These are phyloP conservation scores for Jaltomata sinuosa DNA, from an alignment of 257 asterid genomes.

Conservation along the genomic window DNA sequence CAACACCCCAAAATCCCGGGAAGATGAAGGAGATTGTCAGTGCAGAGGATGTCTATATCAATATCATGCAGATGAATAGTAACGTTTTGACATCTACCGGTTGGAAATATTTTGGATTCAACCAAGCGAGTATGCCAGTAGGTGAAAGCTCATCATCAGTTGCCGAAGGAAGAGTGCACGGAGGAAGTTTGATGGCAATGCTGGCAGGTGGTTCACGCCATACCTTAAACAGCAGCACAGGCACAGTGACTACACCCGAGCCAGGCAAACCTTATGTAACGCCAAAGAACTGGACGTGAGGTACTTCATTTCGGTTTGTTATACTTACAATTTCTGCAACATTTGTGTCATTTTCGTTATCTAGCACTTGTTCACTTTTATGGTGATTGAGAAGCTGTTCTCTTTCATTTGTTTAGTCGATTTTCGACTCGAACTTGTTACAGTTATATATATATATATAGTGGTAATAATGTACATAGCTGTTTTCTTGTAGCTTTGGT, in stretches of 20 bases:
- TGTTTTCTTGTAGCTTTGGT: not conserved
- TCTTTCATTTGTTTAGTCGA: not conserved
- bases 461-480: not conserved
- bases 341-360: not conserved
- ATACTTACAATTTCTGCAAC: not conserved
- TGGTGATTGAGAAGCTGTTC: not conserved
- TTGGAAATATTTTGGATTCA: slow-evolving; percentile 18
- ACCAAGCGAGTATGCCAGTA: slow-evolving; percentile 15
- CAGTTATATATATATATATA: not conserved
- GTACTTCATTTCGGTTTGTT: not conserved
- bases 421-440: not conserved
- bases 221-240: slow-evolving; percentile 16
- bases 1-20: slow-evolving; percentile 17
- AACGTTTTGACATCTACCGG: slow-evolving; percentile 12
- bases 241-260: slow-evolving; percentile 19
- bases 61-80: slow-evolving; percentile 16
- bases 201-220: slow-evolving; percentile 26
- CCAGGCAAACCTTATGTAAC: not conserved
- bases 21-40: slow-evolving; percentile 24
- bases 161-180: slow-evolving; percentile 91
- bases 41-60: slow-evolving; percentile 22
- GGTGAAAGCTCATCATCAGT: slow-evolving; percentile 21
- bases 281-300: slow-evolving; percentile 34
- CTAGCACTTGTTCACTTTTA: not conserved
- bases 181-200: slow-evolving; percentile 74